Conservation (phyloP, 352 stramenopile species). For the Phytophthora syringae region DNA sequence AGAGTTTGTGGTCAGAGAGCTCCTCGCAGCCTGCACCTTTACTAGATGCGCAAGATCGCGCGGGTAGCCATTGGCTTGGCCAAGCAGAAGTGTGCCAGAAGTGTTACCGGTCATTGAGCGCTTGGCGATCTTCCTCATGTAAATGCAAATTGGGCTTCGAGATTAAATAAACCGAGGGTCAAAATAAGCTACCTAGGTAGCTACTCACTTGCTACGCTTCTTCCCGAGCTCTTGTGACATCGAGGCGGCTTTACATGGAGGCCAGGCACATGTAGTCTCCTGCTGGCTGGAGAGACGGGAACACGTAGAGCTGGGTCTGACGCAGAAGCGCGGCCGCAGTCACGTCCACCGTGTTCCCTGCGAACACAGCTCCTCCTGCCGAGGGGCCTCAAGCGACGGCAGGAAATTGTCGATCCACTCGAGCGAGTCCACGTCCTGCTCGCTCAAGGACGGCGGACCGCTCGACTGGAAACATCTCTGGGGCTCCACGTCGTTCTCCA, state of each 20-base stretch:
- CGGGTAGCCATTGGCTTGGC: too few relatives aligned
- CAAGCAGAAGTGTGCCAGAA: too few relatives aligned
- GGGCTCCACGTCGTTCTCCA: constrained; percentile 42
- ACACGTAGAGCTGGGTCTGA: constrained; percentile 28
- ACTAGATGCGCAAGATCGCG: too few relatives aligned
- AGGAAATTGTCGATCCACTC: constrained; percentile 75
- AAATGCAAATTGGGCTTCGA: constrained; percentile 5
- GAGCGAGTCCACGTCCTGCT: constrained; percentile 56
- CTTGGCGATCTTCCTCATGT: constrained; percentile 14
- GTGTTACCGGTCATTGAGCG: too few relatives aligned
- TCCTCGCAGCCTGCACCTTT: too few relatives aligned
- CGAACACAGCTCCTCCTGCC: constrained; percentile 35
- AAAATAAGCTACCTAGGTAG: neutral
- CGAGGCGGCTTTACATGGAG: constrained; percentile 29
- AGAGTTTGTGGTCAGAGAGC: neutral
- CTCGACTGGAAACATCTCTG: constrained; percentile 17
- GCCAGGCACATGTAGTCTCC: constrained; percentile 39
- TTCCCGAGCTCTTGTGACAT: neutral
- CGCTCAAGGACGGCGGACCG: constrained; percentile 16
- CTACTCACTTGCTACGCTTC: constrained; percentile 14
- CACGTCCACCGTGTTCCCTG: constrained; percentile 38
- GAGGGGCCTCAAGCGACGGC: constrained; percentile 45
- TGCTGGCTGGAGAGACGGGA: constrained; percentile 20
- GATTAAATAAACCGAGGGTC: constrained; percentile 22
- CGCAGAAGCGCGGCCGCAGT: constrained; percentile 21